These are phyloP conservation scores for Eucalyptus melliodora DNA, from an alignment of 345 rosid genomes.

Conservation along the genomic window DNA sequence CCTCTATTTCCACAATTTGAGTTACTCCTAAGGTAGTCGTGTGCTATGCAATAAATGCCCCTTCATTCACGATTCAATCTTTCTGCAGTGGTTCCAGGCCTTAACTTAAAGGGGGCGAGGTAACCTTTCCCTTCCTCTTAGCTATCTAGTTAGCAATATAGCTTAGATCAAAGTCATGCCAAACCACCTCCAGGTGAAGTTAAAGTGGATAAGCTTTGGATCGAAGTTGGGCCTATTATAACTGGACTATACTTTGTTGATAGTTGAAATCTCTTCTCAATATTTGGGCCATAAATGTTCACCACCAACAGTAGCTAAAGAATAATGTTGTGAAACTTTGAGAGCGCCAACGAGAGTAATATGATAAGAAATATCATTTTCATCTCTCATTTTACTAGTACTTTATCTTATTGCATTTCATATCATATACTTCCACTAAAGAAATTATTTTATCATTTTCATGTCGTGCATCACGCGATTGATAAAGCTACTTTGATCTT, in stretches of 20 bases:
- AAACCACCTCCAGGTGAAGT: background rate
- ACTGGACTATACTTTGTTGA: background rate
- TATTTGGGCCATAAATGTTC: background rate
- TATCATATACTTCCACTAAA: too few species aligned
- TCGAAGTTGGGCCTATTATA: background rate
- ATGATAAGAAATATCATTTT: too few species aligned
- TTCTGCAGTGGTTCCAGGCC: accelerated
- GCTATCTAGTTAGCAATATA: background rate
- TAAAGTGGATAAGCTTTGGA: background rate
- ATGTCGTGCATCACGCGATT: accelerated
- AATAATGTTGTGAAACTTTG: too few species aligned
- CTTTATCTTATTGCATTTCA: too few species aligned
- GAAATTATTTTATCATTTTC: too few species aligned
- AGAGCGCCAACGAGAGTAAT: too few species aligned
- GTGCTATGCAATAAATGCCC: accelerated
- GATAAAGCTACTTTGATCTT: too few species aligned
- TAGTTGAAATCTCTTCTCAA: background rate
- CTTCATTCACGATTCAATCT: background rate
- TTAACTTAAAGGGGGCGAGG: background rate
- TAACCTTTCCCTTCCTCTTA: background rate
- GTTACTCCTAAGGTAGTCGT: too few species aligned
- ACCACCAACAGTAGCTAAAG: background rate
- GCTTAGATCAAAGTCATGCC: background rate
- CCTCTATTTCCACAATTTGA: background rate
- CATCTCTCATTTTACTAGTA: too few species aligned